These are phyloP conservation scores for Thermomucor indicae-seudaticae DNA, from an alignment of 371 early-diverging fungal genomes.

Conservation along the genomic window DNA sequence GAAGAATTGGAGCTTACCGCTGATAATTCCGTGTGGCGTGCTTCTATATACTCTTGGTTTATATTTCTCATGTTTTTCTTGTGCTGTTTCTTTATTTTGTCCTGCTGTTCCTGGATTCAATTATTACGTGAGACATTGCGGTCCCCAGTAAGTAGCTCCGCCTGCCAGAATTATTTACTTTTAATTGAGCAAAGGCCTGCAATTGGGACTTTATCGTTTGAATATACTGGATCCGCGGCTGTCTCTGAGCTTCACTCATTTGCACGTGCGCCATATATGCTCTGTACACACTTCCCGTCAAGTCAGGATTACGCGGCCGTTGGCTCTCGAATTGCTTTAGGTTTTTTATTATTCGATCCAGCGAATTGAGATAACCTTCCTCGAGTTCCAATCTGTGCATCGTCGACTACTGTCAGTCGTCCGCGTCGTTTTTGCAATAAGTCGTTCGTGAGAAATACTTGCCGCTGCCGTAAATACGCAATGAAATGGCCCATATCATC, in stretches of 20 bases:
- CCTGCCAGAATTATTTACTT: slow-evolving; percentile 12
- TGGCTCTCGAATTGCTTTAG: slow-evolving; percentile 8
- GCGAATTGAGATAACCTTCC: slow-evolving; percentile 20
- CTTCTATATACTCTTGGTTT: slow-evolving; percentile 7
- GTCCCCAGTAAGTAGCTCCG: no score
- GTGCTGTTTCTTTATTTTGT: slow-evolving; percentile 8
- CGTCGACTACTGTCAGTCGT: no score
- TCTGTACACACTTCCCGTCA: slow-evolving; percentile 6
- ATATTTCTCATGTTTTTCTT: slow-evolving; percentile 16
- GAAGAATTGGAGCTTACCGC: background rate
- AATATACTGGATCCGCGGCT: slow-evolving; percentile 13
- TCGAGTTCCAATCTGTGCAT: slow-evolving; percentile 17
- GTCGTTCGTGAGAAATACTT: background rate
- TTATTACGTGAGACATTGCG: background rate
- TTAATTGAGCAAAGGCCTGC: slow-evolving; percentile 9
- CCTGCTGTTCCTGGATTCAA: slow-evolving; percentile 17
- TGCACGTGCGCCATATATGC: slow-evolving; percentile 10
- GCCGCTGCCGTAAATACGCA: slow-evolving; percentile 17
- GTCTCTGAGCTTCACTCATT: slow-evolving; percentile 4
- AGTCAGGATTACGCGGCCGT: background rate
- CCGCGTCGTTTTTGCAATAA: no score
- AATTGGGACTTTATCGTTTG: slow-evolving; percentile 19
- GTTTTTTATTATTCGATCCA: slow-evolving; percentile 10
- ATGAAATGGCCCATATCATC: slow-evolving; percentile 13
- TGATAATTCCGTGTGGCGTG: slow-evolving; percentile 6